phyloP scores from a whole-genome alignment of 2,329 filamentous ascomycete species.

The Exophiala oligosperma region DNA sequence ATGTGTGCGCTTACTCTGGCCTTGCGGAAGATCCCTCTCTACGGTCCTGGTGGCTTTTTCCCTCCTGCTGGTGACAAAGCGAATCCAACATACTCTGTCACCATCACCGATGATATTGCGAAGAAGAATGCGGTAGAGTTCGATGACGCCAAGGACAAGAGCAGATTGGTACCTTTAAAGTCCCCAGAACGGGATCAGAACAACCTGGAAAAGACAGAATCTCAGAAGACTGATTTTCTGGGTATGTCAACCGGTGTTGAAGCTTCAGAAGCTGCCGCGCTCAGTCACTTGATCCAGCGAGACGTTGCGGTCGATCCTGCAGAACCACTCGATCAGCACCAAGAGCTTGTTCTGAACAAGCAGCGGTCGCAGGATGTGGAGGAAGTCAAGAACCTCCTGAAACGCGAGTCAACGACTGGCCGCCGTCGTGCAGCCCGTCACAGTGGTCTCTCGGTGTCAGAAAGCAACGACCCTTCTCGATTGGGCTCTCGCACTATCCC shows the following conservation, averaged over 20 bases:
- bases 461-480: neutral
- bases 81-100: conserved; percentile 82
- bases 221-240: neutral
- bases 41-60: conserved; percentile 72
- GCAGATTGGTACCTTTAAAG: conserved; percentile 61
- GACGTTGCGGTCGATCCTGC: conserved; percentile 22
- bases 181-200: conserved; percentile 6
- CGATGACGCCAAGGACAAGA: conserved; percentile 61
- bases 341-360: conserved; percentile 16
- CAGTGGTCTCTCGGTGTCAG: conserved; percentile 14
- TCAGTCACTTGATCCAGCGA: conserved; percentile 18
- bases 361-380: conserved; percentile 30
- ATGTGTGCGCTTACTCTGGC: conserved; percentile 90
- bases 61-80: conserved; percentile 59
- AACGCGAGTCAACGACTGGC: conserved; percentile 42
- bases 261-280: conserved; percentile 21
- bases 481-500: conserved; percentile 24
- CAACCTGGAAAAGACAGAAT: conserved; percentile 4
- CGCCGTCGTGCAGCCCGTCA: conserved; percentile 35
- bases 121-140: conserved; percentile 61
- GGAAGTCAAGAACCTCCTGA: conserved; percentile 31
- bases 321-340: conserved; percentile 19
- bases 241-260: conserved; percentile 13
- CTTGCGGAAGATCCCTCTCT: conserved; percentile 82
- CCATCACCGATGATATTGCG: conserved; percentile 70